Evolutionary conservation across 1,139 yeast species (phyloP).

Genomic region (Scheffersomyces quercinus): DNA sequence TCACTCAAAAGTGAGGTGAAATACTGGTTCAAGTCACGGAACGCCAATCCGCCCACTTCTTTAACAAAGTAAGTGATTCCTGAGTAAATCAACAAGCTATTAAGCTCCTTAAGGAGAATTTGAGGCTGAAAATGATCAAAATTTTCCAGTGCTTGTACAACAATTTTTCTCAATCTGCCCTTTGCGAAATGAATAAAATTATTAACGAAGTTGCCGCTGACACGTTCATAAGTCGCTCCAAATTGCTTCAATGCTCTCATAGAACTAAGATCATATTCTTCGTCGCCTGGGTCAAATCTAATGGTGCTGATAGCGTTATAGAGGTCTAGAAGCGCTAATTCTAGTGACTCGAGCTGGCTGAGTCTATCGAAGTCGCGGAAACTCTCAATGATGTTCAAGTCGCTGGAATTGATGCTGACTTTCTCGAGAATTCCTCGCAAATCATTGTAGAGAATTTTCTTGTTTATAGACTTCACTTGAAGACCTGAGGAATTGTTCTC

Average conservation of each 20-base stretch:
- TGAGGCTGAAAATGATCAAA: constrained; percentile 25
- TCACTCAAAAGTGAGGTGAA: constrained; percentile 26
- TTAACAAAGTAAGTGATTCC: constrained; percentile 69
- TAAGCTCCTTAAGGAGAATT: constrained; percentile 33
- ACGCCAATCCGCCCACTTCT: constrained; percentile 34
- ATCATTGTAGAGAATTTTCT: constrained; percentile 69
- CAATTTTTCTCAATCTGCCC: constrained; percentile 38
- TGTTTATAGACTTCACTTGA: constrained; percentile 82
- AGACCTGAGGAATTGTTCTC: constrained; percentile 80
- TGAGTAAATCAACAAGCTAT: constrained; percentile 52
- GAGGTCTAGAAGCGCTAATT: constrained; percentile 57
- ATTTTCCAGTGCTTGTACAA: constrained; percentile 29
- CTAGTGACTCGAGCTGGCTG: constrained; percentile 50
- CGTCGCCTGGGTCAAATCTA: constrained; percentile 41
- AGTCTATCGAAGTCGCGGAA: constrained; percentile 53
- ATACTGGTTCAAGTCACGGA: constrained; percentile 28
- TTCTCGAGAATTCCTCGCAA: constrained; percentile 67
- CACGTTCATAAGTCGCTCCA: constrained; percentile 58
- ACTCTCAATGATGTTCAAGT: constrained; percentile 48
- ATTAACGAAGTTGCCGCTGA: constrained; percentile 52
- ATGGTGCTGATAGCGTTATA: constrained; percentile 66
- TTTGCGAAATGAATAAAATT: constrained; percentile 51
- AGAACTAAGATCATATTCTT: constrained; percentile 53
- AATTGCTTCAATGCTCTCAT: constrained; percentile 78
- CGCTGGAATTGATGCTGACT: constrained; percentile 61